These are phyloP conservation scores for Dryadomyces quercivorus DNA, from an alignment of 2,329 filamentous ascomycete species.

Conservation along the genomic window DNA sequence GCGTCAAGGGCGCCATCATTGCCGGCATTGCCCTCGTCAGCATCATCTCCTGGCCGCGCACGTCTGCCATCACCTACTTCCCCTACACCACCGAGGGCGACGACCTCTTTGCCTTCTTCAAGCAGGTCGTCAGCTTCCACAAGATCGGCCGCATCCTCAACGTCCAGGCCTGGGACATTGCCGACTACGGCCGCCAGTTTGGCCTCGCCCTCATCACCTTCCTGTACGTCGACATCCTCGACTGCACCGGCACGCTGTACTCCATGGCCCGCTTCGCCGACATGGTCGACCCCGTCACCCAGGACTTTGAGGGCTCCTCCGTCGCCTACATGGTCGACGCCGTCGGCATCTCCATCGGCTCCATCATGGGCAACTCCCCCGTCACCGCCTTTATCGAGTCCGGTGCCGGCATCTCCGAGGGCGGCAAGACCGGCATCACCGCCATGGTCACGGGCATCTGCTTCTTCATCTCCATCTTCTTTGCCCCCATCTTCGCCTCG, in stretches of 20 bases:
- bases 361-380: constrained; percentile 55
- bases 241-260: constrained; percentile 64
- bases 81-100: constrained; percentile 52
- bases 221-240: constrained; percentile 67
- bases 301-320: constrained; percentile 77
- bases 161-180: constrained; percentile 55
- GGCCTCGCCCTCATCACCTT: constrained; percentile 63
- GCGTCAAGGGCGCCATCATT: constrained; percentile 62
- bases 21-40: constrained; percentile 60
- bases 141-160: constrained; percentile 51
- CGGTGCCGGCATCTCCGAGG: constrained; percentile 62
- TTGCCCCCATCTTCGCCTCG: constrained; percentile 63
- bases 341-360: constrained; percentile 56
- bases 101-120: constrained; percentile 57
- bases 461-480: constrained; percentile 61
- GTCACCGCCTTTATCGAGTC: constrained; percentile 66
- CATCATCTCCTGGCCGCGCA: constrained; percentile 61
- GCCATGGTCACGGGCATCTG: constrained; percentile 56
- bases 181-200: constrained; percentile 46
- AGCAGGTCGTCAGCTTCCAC: constrained; percentile 57
- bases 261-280: constrained; percentile 62
- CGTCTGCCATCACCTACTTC: constrained; percentile 57
- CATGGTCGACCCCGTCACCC: constrained; percentile 45
- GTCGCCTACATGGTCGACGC: constrained; percentile 66
- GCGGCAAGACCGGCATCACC: constrained; percentile 61